These are phyloP conservation scores for Apophysomyces sp. DNA, from an alignment of 371 early-diverging fungal genomes.

Conservation along the genomic window DNA sequence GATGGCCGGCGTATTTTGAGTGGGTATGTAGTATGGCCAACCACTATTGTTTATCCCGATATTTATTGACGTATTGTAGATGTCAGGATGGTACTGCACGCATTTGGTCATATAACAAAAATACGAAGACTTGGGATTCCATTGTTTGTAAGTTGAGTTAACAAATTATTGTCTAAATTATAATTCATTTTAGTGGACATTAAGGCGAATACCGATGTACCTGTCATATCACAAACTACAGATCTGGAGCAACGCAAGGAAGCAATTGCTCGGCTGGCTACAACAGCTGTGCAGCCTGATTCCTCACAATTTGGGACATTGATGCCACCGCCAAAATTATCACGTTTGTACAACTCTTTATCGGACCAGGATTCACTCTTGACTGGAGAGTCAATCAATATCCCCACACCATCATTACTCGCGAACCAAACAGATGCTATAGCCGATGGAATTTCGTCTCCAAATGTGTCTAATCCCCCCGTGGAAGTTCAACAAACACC, in stretches of 20 bases:
- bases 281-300: background rate
- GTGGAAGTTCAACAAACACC: background rate
- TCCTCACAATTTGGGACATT: slow-evolving; percentile 5
- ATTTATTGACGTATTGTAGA: slow-evolving; percentile 4
- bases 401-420: background rate
- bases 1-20: slow-evolving; percentile 71
- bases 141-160: slow-evolving; percentile 23
- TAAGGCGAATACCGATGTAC: slow-evolving; percentile 14
- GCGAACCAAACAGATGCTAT: background rate
- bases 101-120: slow-evolving; percentile 41
- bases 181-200: slow-evolving; percentile 22
- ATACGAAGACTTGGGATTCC: slow-evolving; percentile 33
- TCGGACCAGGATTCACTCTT: background rate
- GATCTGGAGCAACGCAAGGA: background rate
- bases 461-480: background rate
- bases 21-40: slow-evolving; percentile 43
- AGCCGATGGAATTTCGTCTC: background rate
- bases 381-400: background rate
- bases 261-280: background rate
- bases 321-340: slow-evolving; percentile 3
- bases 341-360: background rate
- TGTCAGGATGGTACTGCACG: slow-evolving; percentile 55
- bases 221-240: slow-evolving; percentile 10
- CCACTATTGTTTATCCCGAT: background rate
- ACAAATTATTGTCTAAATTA: background rate